Evolutionary conservation across 1,139 yeast species (phyloP), one percentile per base, ranked within the genome.

Genomic region (Geotrichum restrictum): DNA sequence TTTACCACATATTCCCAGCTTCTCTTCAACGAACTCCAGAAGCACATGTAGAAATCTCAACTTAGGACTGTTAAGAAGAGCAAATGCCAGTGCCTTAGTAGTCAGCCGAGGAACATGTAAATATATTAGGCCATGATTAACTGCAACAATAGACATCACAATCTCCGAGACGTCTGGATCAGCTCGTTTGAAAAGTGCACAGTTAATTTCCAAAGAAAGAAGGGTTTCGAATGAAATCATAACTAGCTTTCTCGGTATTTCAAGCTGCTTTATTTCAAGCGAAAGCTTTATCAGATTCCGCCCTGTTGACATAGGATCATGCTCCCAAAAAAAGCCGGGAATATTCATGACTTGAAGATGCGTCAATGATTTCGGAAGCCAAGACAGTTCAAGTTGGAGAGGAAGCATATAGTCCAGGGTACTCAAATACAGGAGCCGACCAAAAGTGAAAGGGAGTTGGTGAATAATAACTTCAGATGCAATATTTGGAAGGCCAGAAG

Each of bases 371-470:
- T 19, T 32, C 14, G 47, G 47, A 10, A 43, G 31, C 47, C 47
- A 43, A n/a, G 21, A 10, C 4, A 14, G 31, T 14, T 33, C 39
- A 1, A 43, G 47, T 16, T 18, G 39, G 32, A 43, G 39, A 2
- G 47, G 47, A 11, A 43, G 32, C 47, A 43, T 33, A 18, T 32
- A 43, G 19, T 43, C 29, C 24, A 43, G 32, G 8, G 18, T 43
- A 10, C 11, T 4, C 29, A 43, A 43, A 33, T 32, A 21, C 24
- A 21, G 19, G 3, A 43, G 47, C 13, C 19, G 16, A 6, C 39
- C 47, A 43, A 43, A 33, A 7, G 39, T 43, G 14, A 29, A 42
- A 10, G 45, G 45, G 8, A 42, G 36, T 16, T 27, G 33, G 5
- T 10, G 19, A 8, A 29, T 14, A 14, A 42, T 10, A 42, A 10